Percentiles rank a stretch among this genome's conserved stretches.
Evolutionary conservation across 2,329 filamentous ascomycete genomes (phyloP).

Genomic region (Aspergillus sp.): DNA sequence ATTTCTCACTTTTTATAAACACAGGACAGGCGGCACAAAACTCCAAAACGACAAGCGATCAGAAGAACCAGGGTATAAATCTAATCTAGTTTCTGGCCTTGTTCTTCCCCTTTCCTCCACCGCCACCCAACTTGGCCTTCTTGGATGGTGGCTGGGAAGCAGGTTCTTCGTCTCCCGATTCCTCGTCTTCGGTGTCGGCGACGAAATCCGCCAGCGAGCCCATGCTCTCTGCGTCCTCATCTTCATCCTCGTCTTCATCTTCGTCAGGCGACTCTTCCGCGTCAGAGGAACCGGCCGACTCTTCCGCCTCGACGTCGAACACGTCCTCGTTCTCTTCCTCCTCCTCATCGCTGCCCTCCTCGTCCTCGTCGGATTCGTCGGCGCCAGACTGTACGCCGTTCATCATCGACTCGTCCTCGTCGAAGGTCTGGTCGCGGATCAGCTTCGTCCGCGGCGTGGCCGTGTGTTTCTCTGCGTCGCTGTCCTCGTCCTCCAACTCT

Average conservation of each 20-base stretch:
- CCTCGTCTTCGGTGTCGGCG: constrained; percentile 46
- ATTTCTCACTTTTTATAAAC: constrained; percentile 2
- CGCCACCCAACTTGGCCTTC: constrained; percentile 30
- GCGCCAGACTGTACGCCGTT: constrained; percentile 34
- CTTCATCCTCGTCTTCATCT: constrained; percentile 59
- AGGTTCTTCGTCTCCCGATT: constrained; percentile 27
- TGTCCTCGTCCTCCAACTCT: constrained; percentile 48
- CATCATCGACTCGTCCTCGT: constrained; percentile 43
- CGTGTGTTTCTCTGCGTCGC: constrained; percentile 28
- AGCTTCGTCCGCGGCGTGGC: constrained; percentile 32
- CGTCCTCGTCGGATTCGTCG: constrained; percentile 48
- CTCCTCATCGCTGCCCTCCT: constrained; percentile 57
- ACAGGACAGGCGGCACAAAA: constrained; percentile 4
- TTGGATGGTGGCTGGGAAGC: constrained; percentile 31
- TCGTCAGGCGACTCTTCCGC: constrained; percentile 55
- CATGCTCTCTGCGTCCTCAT: constrained; percentile 61
- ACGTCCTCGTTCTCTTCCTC: constrained; percentile 41
- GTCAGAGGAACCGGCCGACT: constrained; percentile 41
- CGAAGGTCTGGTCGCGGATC: constrained; percentile 37
- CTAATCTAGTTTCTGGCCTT: constrained; percentile 34
- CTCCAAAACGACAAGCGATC: constrained; percentile 10
- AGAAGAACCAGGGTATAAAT: constrained; percentile 22
- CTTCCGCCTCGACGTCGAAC: constrained; percentile 45
- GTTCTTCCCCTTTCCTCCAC: constrained; percentile 29
- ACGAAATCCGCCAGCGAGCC: constrained; percentile 46